Evolutionary conservation across 495 filamentous ascomycete genomes (phyloP).

Genomic region (Aspergillus indologenus): DNA sequence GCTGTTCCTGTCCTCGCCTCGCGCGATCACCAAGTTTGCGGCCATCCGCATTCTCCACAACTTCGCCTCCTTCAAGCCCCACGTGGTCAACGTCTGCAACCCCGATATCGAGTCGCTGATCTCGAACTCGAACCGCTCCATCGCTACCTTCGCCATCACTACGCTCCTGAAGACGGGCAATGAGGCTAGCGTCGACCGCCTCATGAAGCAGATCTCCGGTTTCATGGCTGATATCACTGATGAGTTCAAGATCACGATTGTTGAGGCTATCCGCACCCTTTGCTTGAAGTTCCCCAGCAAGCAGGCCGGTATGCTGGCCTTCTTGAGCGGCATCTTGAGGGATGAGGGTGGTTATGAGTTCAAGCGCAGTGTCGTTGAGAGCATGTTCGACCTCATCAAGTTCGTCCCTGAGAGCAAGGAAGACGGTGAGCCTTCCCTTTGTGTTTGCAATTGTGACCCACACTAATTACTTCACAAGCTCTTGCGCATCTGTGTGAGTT

Average conservation of each 20-base stretch:
- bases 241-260: constrained; percentile 99
- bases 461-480: constrained; percentile 42
- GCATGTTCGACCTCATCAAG: constrained; percentile 99
- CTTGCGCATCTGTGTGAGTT: constrained; percentile 97
- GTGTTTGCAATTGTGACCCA: background rate
- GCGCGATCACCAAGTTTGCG: constrained; percentile 95
- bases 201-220: constrained; percentile 97
- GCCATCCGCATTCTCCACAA: constrained; percentile 95
- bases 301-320: constrained; percentile 95
- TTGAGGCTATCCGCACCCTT: constrained; percentile 93
- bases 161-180: constrained; percentile 98
- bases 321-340: constrained; percentile 89
- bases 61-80: constrained; percentile 92
- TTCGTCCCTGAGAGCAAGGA: constrained; percentile 98
- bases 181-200: constrained; percentile 89
- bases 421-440: constrained; percentile 57
- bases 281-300: constrained; percentile 98
- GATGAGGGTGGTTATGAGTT: constrained; percentile 99
- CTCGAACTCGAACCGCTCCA: constrained; percentile 93
- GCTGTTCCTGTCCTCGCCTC: constrained; percentile 93
- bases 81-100: constrained; percentile 89
- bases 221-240: constrained; percentile 99
- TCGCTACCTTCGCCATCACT: constrained; percentile 97
- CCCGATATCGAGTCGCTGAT: constrained; percentile 95
- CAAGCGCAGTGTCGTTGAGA: constrained; percentile 95